Evolutionary conservation across 192 early-diverging fungal genomes (phyloP).

Genomic region (Backusella tuberculispora): DNA sequence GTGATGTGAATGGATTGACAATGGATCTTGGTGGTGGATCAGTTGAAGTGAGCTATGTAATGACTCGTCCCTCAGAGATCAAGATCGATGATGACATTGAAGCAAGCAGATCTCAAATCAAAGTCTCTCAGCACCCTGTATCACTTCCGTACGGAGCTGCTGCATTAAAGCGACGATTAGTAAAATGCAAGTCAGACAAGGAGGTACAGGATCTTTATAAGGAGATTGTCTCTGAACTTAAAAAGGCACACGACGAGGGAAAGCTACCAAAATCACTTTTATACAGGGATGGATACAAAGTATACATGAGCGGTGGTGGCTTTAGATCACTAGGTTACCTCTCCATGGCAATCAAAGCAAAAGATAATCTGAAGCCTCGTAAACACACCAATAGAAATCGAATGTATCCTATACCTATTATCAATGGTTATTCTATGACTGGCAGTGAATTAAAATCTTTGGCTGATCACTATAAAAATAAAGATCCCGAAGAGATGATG

Average conservation of each 20-base stretch:
- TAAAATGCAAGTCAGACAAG: conserved; percentile 32
- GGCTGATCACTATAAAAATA: conserved; percentile 41
- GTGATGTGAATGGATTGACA: conserved; percentile 53
- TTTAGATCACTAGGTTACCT: conserved; percentile 58
- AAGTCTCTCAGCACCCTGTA: conserved; percentile 35
- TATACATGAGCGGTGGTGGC: conserved; percentile 61
- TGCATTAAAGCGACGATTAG: conserved; percentile 47
- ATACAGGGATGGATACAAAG: conserved; percentile 40
- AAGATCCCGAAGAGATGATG: conserved; percentile 33
- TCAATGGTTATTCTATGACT: conserved; percentile 56
- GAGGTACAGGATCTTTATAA: conserved; percentile 26
- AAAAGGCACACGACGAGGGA: conserved; percentile 35
- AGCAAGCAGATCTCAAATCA: conserved; percentile 22
- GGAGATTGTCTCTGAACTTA: conserved; percentile 42
- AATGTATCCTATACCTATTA: conserved; percentile 56
- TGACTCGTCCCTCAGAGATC: background rate
- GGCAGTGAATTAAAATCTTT: conserved; percentile 43
- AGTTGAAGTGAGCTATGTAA: conserved; percentile 59
- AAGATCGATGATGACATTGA: background rate
- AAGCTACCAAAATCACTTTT: conserved; percentile 23
- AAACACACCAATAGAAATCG: conserved; percentile 24
- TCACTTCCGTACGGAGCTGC: conserved; percentile 58
- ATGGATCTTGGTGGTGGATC: conserved; percentile 66
- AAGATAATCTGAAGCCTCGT: conserved; percentile 20
- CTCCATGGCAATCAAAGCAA: conserved; percentile 49